Evolutionary conservation across 2,329 filamentous ascomycete species (phyloP).

Genomic region (Fusarium euwallaceae): DNA sequence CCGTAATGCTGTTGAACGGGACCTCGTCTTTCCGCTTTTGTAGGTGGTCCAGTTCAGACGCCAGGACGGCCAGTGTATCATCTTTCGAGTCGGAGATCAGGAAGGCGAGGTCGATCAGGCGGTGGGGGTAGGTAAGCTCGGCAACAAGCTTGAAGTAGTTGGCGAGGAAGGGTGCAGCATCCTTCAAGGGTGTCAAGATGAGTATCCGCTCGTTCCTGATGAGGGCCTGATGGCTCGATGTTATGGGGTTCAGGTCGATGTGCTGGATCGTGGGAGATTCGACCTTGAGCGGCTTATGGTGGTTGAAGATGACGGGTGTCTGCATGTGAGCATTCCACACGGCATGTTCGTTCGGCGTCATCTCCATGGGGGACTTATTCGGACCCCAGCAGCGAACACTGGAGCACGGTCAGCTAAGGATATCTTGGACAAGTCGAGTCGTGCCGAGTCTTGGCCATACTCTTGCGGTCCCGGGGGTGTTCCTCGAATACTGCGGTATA

Average conservation of each 20-base stretch:
- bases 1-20: constrained; percentile 85
- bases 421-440: constrained; percentile 42
- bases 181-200: constrained; percentile 92
- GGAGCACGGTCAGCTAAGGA: constrained; percentile 35
- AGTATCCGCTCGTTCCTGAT: constrained; percentile 88
- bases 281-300: constrained; percentile 88
- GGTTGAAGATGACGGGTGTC: constrained; percentile 96
- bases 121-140: constrained; percentile 92
- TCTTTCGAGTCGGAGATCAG: constrained; percentile 92
- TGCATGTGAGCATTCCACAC: constrained; percentile 90
- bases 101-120: constrained; percentile 95
- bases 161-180: constrained; percentile 83
- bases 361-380: constrained; percentile 93
- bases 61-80: constrained; percentile 89
- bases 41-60: constrained; percentile 87
- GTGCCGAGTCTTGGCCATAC: constrained; percentile 61
- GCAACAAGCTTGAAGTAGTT: constrained; percentile 95
- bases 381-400: constrained; percentile 99
- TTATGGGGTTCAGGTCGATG: constrained; percentile 87
- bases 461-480: constrained; percentile 91
- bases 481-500: constrained; percentile 89
- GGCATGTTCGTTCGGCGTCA: constrained; percentile 90
- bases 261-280: constrained; percentile 84
- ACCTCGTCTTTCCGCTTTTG: constrained; percentile 84
- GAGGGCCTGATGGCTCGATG: constrained; percentile 82